Conservation (phyloP, 2,329 filamentous ascomycete genomes). For the Trichoderma sp. region DNA sequence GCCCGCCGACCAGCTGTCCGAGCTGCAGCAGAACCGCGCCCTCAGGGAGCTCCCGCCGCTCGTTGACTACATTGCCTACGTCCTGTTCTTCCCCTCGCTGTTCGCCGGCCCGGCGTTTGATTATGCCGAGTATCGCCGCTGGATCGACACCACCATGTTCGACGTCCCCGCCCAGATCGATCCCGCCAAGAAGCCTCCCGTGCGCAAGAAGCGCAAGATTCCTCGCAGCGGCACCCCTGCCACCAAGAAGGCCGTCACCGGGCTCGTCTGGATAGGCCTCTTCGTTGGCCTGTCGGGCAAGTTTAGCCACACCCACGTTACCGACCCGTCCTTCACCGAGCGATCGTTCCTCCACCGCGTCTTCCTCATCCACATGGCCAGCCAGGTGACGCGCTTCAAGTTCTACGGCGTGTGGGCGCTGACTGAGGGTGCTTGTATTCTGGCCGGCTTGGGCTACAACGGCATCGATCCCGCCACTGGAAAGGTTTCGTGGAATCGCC, state of each 20-base stretch:
- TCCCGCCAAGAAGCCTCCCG: conserved; percentile 79
- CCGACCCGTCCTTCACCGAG: conserved; percentile 65
- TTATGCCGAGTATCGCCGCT: conserved; percentile 86
- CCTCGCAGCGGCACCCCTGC: conserved; percentile 88
- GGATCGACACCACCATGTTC: conserved; percentile 95
- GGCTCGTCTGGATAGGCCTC: conserved; percentile 75
- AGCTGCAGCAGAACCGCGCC: conserved; percentile 80
- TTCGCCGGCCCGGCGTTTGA: conserved; percentile 93
- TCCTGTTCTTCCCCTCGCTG: conserved; percentile 91
- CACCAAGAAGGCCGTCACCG: conserved; percentile 69
- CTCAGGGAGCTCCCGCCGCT: conserved; percentile 72
- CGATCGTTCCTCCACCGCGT: conserved; percentile 72
- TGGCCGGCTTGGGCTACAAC: conserved; percentile 92
- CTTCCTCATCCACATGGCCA: conserved; percentile 81
- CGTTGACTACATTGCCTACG: conserved; percentile 84
- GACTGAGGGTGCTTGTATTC: conserved; percentile 91
- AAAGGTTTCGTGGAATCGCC: conserved; percentile 81
- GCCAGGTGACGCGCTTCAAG: conserved; percentile 79
- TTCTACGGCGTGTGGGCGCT: conserved; percentile 97
- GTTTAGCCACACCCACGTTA: conserved; percentile 65
- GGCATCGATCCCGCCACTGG: conserved; percentile 83
- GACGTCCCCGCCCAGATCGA: conserved; percentile 80
- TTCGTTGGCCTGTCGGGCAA: conserved; percentile 72
- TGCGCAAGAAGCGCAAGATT: conserved; percentile 87
- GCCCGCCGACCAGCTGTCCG: conserved; percentile 76